Evolutionary conservation across 2,329 filamentous ascomycete species (phyloP), one percentile per base, ranked within the genome.

Genomic region (Cercospora sesami): DNA sequence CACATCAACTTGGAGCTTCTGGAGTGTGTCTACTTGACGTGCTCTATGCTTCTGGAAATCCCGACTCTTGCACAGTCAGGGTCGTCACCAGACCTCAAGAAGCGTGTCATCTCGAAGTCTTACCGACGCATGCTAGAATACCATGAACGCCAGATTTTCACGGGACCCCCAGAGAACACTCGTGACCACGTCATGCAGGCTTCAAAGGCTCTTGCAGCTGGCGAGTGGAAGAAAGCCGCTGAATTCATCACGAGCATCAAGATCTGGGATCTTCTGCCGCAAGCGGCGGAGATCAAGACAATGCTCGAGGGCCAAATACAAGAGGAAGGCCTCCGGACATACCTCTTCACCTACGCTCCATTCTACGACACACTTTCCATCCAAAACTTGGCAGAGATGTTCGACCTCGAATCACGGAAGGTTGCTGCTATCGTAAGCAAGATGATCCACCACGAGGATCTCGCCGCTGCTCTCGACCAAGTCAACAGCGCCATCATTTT

Each of bases 371-470:
- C 95, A 23, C 89, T 99, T 68, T 90, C 93, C 69, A 86, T 97
- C 75, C 86, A 88, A 73, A 96, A 94, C 26, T 87, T 99, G 69
- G 90, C 93, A 71, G 85, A 84, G 73, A 99, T 99, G 95, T 99
- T 99, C 81, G 95, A 99, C 82, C 90, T 99, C 26, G 87, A 94
- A 66, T 85, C 90, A 75, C 88, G 90, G 83, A 98, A 98, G 87
- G 94, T 97, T 62, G 86, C 91, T n/a, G 93, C 95, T 39, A 90
- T 99, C 65, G 89, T 99, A 77, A 96, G 93, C 86, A 96, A 96
- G 86, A 99, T 99, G 95, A 98, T 99, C 81, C 96, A 93, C 77
- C 95, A 99, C 84, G 95, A 99, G 83, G 95, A 99, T 82, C 90
- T 99, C 60, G 92, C 92, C 9, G 95, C 95, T 53, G 96, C 95